Evolutionary conservation across 306 rosid species (phyloP), one percentile per base, ranked within the genome.

Genomic region (Vigna angularis): DNA sequence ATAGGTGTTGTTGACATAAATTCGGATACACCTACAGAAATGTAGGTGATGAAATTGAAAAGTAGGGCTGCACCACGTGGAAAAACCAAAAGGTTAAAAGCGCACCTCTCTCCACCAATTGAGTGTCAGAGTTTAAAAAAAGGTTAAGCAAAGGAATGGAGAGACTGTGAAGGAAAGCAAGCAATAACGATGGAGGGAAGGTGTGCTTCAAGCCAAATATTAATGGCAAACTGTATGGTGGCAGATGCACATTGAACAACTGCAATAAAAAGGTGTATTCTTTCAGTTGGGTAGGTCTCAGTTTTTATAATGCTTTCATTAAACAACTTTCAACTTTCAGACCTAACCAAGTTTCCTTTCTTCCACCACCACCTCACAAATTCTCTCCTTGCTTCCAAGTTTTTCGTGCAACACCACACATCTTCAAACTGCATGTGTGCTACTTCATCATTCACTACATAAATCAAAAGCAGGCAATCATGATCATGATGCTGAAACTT

Each of bases 281-380:
- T 86, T 88, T 85, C 93, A 79, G 88, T 87, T 90, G 80, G 96
- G 90, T 93, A 90, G 97, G 91, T 93, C 87, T 89, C 57, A 34
- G 80, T 64, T 83, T 70, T 83, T 80, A 81, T 79, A 81, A 73
- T 83, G 82, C 88, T 74, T 82, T 86, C 66, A 72, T n/a, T 7
- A 18, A 73, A 69, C 0, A 73, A 69, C 0, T 70, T 70, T 70
- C 62, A 69, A 69, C 55, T 79, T 71, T 20, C n/a, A 59, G 84
- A 74, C 40, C 45, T 38, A 73, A 12, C 56, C 70, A 1, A 20
- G 22, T 1, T 20, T 20, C 22, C 22, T 20, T 20, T 20, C 22
- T 20, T 20, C 22, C 22, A 51, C 13, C 2, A 24, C n/a, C 70
- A 61, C 66, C 38, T 34, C 82, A 83, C 65, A 17, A 62, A 42